Conservation (phyloP, 23 red algal genomes). For the Agarophyton chilense region DNA sequence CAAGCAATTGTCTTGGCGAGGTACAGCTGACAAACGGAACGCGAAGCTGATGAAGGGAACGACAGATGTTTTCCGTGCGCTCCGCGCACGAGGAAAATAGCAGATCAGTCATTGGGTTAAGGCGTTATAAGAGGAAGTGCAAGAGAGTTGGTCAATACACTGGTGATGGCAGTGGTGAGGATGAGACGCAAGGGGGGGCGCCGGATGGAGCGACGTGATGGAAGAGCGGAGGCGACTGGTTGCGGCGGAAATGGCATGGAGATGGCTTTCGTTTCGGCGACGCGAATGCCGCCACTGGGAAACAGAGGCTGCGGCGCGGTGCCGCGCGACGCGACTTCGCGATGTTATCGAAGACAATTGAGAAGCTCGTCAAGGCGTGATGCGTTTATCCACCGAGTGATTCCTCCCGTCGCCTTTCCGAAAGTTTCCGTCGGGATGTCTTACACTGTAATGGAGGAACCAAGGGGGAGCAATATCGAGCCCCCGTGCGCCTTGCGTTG, state of each 20-base stretch:
- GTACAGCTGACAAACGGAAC: background rate
- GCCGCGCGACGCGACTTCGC: background rate
- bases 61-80: background rate
- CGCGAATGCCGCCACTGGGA: background rate
- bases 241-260: slow-evolving; percentile 7
- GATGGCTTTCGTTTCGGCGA: background rate
- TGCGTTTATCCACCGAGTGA: too few species aligned
- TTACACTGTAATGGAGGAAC: too few species aligned
- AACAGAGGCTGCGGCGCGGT: background rate
- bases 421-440: too few species aligned
- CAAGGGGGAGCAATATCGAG: too few species aligned
- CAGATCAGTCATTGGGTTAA: background rate
- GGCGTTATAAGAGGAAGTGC: slow-evolving; percentile 21
- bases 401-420: too few species aligned
- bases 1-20: background rate
- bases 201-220: background rate
- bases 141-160: slow-evolving; percentile 38
- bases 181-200: slow-evolving; percentile 1
- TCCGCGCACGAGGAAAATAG: background rate
- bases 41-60: background rate
- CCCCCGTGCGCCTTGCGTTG: too few species aligned
- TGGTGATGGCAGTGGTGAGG: slow-evolving; percentile 26
- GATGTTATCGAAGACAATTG: too few species aligned
- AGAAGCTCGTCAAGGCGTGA: too few species aligned
- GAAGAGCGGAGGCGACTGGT: background rate